These are phyloP conservation scores for Marasmius sp. DNA, from an alignment of 1,284 basidiomycete genomes.

Conservation along the genomic window DNA sequence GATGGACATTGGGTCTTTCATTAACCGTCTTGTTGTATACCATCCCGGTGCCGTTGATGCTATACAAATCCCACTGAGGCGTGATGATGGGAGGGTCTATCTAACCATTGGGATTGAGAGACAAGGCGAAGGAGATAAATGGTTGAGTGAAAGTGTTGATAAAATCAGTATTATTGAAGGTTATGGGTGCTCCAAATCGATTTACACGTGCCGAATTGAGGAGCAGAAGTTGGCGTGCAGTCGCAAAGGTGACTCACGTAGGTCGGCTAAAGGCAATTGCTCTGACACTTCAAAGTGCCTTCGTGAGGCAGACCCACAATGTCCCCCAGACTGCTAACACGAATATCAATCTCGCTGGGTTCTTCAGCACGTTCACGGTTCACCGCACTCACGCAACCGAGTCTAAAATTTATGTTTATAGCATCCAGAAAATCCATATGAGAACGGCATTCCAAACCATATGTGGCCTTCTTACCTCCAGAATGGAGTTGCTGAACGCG, in stretches of 20 bases:
- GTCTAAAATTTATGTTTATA: constrained; percentile 22
- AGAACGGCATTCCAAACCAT: background rate
- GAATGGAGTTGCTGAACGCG: constrained; percentile 38
- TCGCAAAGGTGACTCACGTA: constrained; percentile 4
- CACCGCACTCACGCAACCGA: constrained; percentile 17
- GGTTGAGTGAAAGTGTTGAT: constrained; percentile 20
- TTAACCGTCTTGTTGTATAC: constrained; percentile 18
- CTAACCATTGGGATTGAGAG: constrained; percentile 22
- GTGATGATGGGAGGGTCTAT: constrained; percentile 18
- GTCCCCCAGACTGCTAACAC: too few species aligned
- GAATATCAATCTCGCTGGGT: too few species aligned
- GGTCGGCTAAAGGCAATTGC: constrained; percentile 19
- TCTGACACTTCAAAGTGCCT: constrained; percentile 20
- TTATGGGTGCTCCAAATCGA: background rate
- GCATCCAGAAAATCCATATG: constrained; percentile 9
- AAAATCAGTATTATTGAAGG: constrained; percentile 23
- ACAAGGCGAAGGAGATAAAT: constrained; percentile 22
- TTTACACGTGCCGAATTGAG: background rate
- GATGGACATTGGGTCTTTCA: background rate
- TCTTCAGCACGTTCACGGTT: too few species aligned
- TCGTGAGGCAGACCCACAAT: background rate
- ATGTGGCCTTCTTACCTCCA: constrained; percentile 32
- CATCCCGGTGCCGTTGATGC: constrained; percentile 15
- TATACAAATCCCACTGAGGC: constrained; percentile 18
- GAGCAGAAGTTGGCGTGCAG: background rate